Percentiles rank a stretch among this genome's conserved stretches.
Evolutionary conservation across 495 filamentous ascomycete genomes (phyloP).

Genomic region (Tuber umbilicatum): DNA sequence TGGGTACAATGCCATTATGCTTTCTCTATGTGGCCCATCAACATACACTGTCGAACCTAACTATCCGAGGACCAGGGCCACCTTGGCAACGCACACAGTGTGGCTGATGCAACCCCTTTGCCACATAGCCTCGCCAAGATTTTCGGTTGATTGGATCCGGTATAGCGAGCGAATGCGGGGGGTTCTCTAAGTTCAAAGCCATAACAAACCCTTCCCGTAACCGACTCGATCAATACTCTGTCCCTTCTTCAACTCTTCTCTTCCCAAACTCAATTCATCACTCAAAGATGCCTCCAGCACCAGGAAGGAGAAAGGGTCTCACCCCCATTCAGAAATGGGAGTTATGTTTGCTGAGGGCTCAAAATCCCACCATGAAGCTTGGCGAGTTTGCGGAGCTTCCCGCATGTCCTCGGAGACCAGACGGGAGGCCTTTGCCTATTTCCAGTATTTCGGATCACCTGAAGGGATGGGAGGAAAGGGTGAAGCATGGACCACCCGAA

Average conservation of each 20-base stretch:
- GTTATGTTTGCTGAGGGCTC: conserved; percentile 30
- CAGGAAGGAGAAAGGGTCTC: conserved; percentile 31
- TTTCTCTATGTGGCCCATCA: neutral
- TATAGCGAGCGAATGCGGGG: conserved; percentile 3
- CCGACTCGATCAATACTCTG: conserved; percentile 3
- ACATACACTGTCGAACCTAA: no score
- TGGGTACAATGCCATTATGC: neutral
- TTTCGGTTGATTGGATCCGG: neutral
- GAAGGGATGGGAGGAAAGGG: conserved; percentile 35
- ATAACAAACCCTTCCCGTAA: conserved; percentile 3
- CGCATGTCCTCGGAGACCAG: conserved; percentile 25
- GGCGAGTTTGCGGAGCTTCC: conserved; percentile 33
- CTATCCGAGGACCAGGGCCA: neutral
- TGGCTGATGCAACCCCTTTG: neutral
- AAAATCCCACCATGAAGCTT: conserved; percentile 32
- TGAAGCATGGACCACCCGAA: conserved; percentile 34
- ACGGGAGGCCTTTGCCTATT: conserved; percentile 32
- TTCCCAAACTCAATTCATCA: conserved; percentile 5
- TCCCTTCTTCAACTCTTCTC: neutral
- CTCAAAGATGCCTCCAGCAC: conserved; percentile 5
- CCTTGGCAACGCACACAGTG: neutral
- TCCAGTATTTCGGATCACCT: conserved; percentile 32
- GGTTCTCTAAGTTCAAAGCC: neutral
- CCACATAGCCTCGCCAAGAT: neutral
- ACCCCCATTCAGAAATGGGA: conserved; percentile 36